phyloP scores from a whole-genome alignment of 2,329 filamentous ascomycete genomes.

The Xylariales sp. region DNA sequence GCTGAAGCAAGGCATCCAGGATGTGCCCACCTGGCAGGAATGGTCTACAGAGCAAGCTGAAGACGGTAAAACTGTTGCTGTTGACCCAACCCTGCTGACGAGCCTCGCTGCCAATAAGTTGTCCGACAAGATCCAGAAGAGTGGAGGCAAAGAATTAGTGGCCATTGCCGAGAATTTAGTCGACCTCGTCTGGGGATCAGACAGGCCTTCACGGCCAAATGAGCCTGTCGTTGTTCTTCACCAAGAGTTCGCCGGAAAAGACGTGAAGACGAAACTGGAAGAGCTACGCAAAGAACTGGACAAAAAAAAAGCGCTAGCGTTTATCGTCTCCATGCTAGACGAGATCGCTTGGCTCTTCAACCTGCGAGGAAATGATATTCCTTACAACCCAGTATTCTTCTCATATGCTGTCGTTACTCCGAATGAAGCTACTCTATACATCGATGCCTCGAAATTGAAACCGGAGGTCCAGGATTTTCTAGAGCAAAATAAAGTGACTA shows the following conservation, averaged over 20 bases:
- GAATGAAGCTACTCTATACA: slow-evolving; percentile 80
- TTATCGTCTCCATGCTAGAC: slow-evolving; percentile 94
- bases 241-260: slow-evolving; percentile 82
- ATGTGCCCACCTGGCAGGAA: slow-evolving; percentile 97
- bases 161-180: slow-evolving; percentile 85
- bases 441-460: slow-evolving; percentile 82
- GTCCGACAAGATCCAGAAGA: slow-evolving; percentile 86
- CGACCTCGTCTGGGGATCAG: slow-evolving; percentile 86
- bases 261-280: slow-evolving; percentile 82
- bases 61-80: slow-evolving; percentile 86
- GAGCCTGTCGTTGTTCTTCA: slow-evolving; percentile 80
- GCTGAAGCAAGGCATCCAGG: slow-evolving; percentile 91
- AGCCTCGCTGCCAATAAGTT: slow-evolving; percentile 74
- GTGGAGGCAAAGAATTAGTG: slow-evolving; percentile 80
- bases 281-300: slow-evolving; percentile 91
- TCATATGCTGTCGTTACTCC: slow-evolving; percentile 92
- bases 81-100: slow-evolving; percentile 89
- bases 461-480: slow-evolving; percentile 77
- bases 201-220: slow-evolving; percentile 78
- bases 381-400: slow-evolving; percentile 98
- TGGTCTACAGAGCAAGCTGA: slow-evolving; percentile 91
- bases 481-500: slow-evolving; percentile 72
- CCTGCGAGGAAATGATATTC: slow-evolving; percentile 91
- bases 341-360: slow-evolving; percentile 99
- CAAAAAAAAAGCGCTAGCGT: slow-evolving; percentile 87